A percentile compares a stretch with the other conserved stretches of the same genome.
Conservation (phyloP, 257 asterid species). For the Ophiorrhiza pumila region DNA sequence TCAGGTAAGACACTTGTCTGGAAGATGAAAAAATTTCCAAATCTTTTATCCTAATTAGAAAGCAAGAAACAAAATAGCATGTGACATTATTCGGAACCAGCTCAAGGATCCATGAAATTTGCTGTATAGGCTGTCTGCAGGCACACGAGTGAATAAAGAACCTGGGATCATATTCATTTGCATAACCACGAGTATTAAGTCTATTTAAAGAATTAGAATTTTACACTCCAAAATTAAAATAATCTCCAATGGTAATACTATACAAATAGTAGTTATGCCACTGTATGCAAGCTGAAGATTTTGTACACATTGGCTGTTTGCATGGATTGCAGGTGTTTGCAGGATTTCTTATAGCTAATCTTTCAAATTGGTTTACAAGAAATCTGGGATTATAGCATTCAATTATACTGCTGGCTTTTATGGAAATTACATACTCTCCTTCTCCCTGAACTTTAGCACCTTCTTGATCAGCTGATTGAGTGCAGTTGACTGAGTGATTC, state of each 20-base stretch:
- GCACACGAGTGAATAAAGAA: neutral
- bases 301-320: neutral
- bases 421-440: neutral
- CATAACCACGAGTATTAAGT: neutral
- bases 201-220: too few relatives aligned
- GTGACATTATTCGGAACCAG: neutral
- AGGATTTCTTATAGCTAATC: slow-evolving; percentile 82
- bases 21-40: neutral
- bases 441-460: neutral
- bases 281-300: neutral
- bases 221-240: too few relatives aligned
- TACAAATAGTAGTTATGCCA: too few relatives aligned
- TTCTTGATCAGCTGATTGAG: neutral
- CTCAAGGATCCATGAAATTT: neutral
- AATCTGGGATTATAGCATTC: slow-evolving; percentile 58
- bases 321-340: slow-evolving; percentile 72
- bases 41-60: neutral
- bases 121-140: neutral
- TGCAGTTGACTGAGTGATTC: neutral
- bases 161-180: neutral
- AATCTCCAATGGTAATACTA: too few relatives aligned
- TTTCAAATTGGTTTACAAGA: slow-evolving; percentile 60
- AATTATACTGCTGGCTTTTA: neutral
- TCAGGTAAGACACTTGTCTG: slow-evolving; percentile 50
- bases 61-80: neutral